Evolutionary conservation across 495 filamentous ascomycete species (phyloP), one percentile per base, ranked within the genome.

Genomic region (Penicillium ucsense): DNA sequence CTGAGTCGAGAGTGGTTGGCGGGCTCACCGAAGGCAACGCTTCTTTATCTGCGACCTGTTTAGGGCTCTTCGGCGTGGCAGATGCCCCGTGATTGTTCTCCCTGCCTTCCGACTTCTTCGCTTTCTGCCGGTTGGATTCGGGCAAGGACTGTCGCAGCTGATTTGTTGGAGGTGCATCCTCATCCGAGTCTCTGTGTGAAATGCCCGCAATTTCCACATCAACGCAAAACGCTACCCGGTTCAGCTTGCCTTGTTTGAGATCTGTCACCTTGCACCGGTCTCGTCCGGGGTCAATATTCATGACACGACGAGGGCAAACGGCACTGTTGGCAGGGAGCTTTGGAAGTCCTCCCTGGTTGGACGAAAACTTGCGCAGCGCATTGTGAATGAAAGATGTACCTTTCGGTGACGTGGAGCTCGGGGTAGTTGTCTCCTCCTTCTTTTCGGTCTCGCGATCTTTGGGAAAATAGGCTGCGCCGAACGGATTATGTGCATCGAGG

Each of bases 201-300:
- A 78, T 60, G 0, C 80, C 80, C n/a, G 92, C 90, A 57, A 98
- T 92, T 67, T 98, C 92, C 8, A 98, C 92, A 62, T 98, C 92
- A 4, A 98, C 92, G 53, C 86, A 94, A 56, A 98, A 98, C 2
- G 89, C 86, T 2, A 98, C 92, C 33, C 87, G 76, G 20, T 89
- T 77, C 32, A 98, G 66, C 51, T 92, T 94, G 11, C 77, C 78
- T 50, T 84, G 82, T 49, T 91, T 81, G 20, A 98, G 66, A 51
- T 92, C 89, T 30, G 79, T 72, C 29, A 97, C 79, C 10, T 77
- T 75, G 59, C 88, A 92, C 36, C 92, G 69, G 56, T 94, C 83
- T 31, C 92, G 76, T 52, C 81, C 75, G 20, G 66, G 78, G 57
- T 98, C 89, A 35, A 94, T 72, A 59, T 98, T 98, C 73, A 97